Evolutionary conservation across 106 monocot genomes (phyloP).

Genomic region (Agapanthus africanus): DNA sequence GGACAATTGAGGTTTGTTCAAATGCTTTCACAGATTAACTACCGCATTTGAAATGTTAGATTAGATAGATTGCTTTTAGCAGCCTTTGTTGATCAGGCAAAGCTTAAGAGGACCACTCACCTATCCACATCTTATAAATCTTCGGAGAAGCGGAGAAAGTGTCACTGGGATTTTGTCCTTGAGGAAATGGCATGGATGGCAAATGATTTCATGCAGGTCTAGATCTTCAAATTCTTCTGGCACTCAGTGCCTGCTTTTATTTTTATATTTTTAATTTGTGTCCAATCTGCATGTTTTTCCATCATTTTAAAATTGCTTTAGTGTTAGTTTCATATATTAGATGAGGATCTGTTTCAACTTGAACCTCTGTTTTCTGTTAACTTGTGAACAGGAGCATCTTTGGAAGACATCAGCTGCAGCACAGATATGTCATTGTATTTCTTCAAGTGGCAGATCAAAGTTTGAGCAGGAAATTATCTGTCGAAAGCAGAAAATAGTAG

Average conservation of each 20-base stretch:
- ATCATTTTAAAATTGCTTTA: too few relatives aligned
- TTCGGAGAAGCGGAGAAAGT: slow-evolving; percentile 43
- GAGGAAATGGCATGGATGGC: slow-evolving; percentile 99
- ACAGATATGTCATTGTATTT: slow-evolving; percentile 43
- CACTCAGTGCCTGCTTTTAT: neutral
- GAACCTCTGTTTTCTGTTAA: too few relatives aligned
- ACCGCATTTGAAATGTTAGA: neutral
- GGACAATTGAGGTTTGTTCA: slow-evolving; percentile 66
- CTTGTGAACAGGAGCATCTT: slow-evolving; percentile 82
- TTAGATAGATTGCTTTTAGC: slow-evolving; percentile 1
- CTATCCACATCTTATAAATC: slow-evolving; percentile 32
- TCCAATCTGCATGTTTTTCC: too few relatives aligned
- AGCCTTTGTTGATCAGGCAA: slow-evolving; percentile 47
- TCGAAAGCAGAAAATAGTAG: slow-evolving; percentile 44
- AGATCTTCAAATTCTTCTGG: slow-evolving; percentile 6
- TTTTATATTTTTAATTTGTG: too few relatives aligned
- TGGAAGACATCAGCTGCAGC: slow-evolving; percentile 86
- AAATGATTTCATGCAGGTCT: slow-evolving; percentile 98
- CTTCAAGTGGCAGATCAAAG: slow-evolving; percentile 32
- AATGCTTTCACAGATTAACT: slow-evolving; percentile 1
- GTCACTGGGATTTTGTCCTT: slow-evolving; percentile 97
- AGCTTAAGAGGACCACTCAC: slow-evolving; percentile 45
- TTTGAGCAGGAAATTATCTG: slow-evolving; percentile 40
- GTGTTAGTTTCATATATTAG: too few relatives aligned
- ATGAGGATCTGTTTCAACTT: too few relatives aligned